These are phyloP conservation scores for Dentipellis sp. DNA, from an alignment of 768 basidiomycete species.

Conservation along the genomic window DNA sequence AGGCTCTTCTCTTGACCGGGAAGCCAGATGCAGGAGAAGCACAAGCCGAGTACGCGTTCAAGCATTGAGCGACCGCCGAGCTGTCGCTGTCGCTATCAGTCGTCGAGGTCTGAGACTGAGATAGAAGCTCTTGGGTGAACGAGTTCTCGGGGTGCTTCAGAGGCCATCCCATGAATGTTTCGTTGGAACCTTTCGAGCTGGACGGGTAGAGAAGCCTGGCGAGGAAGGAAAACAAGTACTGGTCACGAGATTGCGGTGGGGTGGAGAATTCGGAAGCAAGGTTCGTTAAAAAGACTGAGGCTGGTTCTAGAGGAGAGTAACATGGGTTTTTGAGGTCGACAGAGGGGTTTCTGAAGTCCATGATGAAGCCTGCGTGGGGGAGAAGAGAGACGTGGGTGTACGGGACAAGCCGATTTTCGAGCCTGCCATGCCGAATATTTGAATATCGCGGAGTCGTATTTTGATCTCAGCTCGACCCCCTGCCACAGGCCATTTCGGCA, in stretches of 20 bases:
- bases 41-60: background rate
- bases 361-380: background rate
- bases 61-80: background rate
- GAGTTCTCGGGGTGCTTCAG: background rate
- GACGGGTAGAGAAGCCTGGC: constrained; percentile 9
- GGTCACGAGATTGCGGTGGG: constrained; percentile 8
- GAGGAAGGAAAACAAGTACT: constrained; percentile 9
- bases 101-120: background rate
- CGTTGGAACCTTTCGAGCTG: background rate
- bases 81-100: background rate
- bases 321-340: constrained; percentile 6
- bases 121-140: background rate
- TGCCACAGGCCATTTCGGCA: too few species aligned
- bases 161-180: constrained; percentile 1
- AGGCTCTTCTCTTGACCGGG: background rate
- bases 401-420: too few species aligned
- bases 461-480: too few species aligned
- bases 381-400: too few species aligned
- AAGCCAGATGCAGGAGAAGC: background rate
- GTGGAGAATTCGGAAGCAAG: background rate
- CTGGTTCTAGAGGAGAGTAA: constrained; percentile 1
- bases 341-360: background rate
- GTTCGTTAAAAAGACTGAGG: constrained; percentile 5
- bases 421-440: too few species aligned
- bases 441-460: too few species aligned